Conservation (phyloP, 371 early-diverging fungal genomes). For the Mortierella sp. region DNA sequence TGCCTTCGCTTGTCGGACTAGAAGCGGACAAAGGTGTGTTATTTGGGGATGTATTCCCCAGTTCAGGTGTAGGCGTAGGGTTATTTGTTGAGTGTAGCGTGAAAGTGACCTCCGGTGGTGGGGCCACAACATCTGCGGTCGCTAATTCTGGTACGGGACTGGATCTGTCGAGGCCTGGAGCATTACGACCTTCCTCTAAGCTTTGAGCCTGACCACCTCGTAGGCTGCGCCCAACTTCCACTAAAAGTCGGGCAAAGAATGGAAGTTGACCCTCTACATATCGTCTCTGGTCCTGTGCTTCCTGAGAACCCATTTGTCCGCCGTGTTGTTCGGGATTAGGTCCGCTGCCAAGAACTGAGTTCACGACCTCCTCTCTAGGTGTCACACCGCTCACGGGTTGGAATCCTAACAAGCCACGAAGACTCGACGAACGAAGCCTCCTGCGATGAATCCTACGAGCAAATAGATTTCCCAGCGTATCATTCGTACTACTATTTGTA, state of each 20-base stretch:
- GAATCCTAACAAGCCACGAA: slow-evolving; percentile 30
- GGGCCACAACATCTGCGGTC: neutral
- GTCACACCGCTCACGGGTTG: slow-evolving; percentile 9
- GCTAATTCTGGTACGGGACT: too few relatives aligned
- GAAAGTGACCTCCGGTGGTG: neutral
- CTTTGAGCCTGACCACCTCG: slow-evolving; percentile 18
- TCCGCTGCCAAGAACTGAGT: neutral
- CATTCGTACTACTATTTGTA: slow-evolving; percentile 4
- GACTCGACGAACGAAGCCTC: slow-evolving; percentile 30
- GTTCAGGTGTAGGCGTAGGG: neutral
- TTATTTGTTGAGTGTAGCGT: neutral
- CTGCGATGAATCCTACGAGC: slow-evolving; percentile 23
- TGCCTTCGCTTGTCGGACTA: slow-evolving; percentile 2
- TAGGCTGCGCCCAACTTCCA: slow-evolving; percentile 20
- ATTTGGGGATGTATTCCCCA: neutral
- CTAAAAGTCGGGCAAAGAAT: slow-evolving; percentile 23
- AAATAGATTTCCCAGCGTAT: neutral
- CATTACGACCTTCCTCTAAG: neutral
- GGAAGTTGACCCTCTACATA: slow-evolving; percentile 11
- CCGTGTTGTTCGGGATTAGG: slow-evolving; percentile 4
- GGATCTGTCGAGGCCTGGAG: neutral
- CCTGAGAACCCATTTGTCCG: neutral
- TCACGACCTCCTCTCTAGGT: slow-evolving; percentile 1
- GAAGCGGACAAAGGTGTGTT: neutral
- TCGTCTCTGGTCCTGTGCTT: slow-evolving; percentile 11